Evolutionary conservation across 2,329 filamentous ascomycete species (phyloP).

Genomic region (Cytospora leucostoma): DNA sequence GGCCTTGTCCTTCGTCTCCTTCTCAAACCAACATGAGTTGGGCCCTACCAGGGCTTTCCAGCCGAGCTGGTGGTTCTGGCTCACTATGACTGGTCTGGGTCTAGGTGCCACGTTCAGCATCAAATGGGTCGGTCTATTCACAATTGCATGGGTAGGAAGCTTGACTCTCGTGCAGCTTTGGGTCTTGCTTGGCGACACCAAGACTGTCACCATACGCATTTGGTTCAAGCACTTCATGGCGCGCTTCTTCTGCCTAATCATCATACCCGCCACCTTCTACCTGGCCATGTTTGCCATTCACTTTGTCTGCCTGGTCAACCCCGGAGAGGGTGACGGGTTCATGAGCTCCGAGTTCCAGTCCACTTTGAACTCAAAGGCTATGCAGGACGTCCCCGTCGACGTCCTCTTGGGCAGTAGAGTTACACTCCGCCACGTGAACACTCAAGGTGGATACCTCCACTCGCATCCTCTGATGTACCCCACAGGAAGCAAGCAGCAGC

Average conservation of each 20-base stretch:
- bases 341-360: slow-evolving; percentile 99
- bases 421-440: slow-evolving; percentile 89
- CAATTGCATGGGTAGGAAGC: slow-evolving; percentile 94
- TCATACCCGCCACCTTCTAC: slow-evolving; percentile 88
- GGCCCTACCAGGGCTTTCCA: slow-evolving; percentile 86
- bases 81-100: slow-evolving; percentile 80
- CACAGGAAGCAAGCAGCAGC: slow-evolving; percentile 95
- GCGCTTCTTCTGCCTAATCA: slow-evolving; percentile 84
- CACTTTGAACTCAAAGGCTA: slow-evolving; percentile 92
- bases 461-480: slow-evolving; percentile 98
- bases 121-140: slow-evolving; percentile 99
- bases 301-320: slow-evolving; percentile 90
- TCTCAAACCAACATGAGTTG: slow-evolving; percentile 95
- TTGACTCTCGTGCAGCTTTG: slow-evolving; percentile 92
- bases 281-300: slow-evolving; percentile 97
- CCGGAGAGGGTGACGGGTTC: slow-evolving; percentile 96
- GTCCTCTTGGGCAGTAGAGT: slow-evolving; percentile 87
- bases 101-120: slow-evolving; percentile 91
- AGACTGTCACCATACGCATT: slow-evolving; percentile 78
- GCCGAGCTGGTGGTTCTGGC: slow-evolving; percentile 97
- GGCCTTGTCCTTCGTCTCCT: slow-evolving; percentile 84
- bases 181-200: slow-evolving; percentile 88
- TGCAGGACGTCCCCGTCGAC: slow-evolving; percentile 93
- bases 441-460: slow-evolving; percentile 95
- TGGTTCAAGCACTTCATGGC: slow-evolving; percentile 96